A percentile compares a stretch with the other conserved stretches of the same genome.
Conservation (phyloP, 192 early-diverging fungal genomes). For the Gonapodya prolifera region DNA sequence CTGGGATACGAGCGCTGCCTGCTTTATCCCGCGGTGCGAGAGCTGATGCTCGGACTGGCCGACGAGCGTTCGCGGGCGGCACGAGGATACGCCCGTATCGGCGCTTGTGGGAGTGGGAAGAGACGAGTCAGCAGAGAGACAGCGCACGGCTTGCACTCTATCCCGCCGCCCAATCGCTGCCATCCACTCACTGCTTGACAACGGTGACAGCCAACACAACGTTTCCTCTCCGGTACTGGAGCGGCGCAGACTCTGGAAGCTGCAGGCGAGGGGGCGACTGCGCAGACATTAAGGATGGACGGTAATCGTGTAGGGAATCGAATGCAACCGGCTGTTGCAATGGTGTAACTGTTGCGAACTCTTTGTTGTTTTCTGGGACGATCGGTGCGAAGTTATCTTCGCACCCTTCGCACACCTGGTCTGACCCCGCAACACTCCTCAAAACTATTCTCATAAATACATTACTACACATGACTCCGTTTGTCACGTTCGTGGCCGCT, state of each 20-base stretch:
- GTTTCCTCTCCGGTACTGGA: not conserved
- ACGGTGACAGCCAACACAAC: not conserved
- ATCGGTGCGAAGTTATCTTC: no score
- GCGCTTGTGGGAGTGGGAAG: not conserved
- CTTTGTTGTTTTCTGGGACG: no score
- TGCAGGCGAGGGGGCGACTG: not conserved
- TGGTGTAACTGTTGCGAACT: no score
- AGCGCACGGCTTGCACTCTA: not conserved
- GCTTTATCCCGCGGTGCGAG: not conserved
- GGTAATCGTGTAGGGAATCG: no score
- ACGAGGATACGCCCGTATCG: not conserved
- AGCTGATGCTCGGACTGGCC: not conserved
- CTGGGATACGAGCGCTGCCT: not conserved
- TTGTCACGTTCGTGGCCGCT: no score
- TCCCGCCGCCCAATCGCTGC: not conserved
- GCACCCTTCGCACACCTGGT: no score
- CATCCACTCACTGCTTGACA: not conserved
- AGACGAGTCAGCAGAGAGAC: not conserved
- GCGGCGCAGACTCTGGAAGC: not conserved
- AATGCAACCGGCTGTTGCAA: no score
- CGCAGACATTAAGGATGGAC: no score
- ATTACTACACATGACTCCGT: no score
- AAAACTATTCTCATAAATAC: no score
- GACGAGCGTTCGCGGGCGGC: not conserved
- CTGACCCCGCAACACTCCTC: no score